Evolutionary conservation across 176 grass and related monocot genomes (phyloP), one percentile per base, ranked within the genome.

Genomic region (Ensete glaucum): DNA sequence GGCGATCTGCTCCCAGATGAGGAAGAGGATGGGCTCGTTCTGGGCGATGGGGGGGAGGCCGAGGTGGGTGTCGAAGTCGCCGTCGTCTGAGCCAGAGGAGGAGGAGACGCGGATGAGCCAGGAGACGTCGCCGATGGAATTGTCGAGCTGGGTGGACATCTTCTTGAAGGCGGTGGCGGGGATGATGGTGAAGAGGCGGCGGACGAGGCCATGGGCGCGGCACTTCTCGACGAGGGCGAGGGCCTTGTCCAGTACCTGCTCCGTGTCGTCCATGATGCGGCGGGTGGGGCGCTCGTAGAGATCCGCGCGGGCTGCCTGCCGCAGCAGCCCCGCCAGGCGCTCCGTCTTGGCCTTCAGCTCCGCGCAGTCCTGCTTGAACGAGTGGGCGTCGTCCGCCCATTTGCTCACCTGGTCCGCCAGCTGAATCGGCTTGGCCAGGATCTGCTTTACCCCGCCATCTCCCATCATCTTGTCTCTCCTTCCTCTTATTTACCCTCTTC

Each of bases 1-100:
- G 6, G 93, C 93, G 83, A 96, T 96, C 85, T 96, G 93, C 78
- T 92, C 93, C 93, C 93, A 96, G 83, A 96, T 96, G 50, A 96
- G 93, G 89, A 96, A 92, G 20, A 96, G 85, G 78, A 96, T 96
- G 76, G 93, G 93, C 85, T 96, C 93, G 83, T 96, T 96, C 89
- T 92, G 93, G 65, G 93, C 93, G 83, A 96, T 96, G n/a, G 93
- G 90, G 19, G 89, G 89, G 27, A 96, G 87, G 0, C 90, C 93
- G 76, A 96, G 85, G 85, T 96, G 90, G 0, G 64, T 70, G 81
- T 90, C 87, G 78, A 81, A 88, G 81, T 92, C 93, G 66, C 84
- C 85, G 19, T 80, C 91, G 73, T 84, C 88, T 73, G 63, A 65
- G 57, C 57, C 53, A 69, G 73, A 22, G 54, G 93, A 73, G 11